Base-by-base conservation (phyloP, 108 stramenopile genomes). In the Schizochytrium sp. region DNA sequence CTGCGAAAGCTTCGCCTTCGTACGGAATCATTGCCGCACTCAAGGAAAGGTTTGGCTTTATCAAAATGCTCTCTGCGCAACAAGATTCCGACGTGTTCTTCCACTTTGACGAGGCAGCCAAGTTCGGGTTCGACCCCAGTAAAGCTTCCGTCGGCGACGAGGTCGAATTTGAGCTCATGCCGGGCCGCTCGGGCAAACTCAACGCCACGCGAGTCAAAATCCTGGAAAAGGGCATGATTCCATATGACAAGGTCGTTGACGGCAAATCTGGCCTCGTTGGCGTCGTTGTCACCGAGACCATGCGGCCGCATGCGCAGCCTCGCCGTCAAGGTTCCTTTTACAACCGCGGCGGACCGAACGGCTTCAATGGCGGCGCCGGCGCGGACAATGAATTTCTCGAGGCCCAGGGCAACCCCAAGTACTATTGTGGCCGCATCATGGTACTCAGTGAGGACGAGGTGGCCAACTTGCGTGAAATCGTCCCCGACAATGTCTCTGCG, bases 31-130 rank as follows among this genome's bases (percentile, higher is more conserved):
- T 83, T 23, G 51, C 76, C 10, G 45, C 76, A 0, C 51, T 83
- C 45, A 83, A 83, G 76, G 76, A 83, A 18, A 12, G 51, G 14
- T 83, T 83, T 23, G 76, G 76, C 25, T 83, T 83, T 53, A 83
- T 83, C 48, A 47, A 83, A 23, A 53, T 83, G 45, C 48, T 83
- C 48, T 83, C 76, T 12, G 76, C 45, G 51, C 76, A 47, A 45
- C 76, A 83, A 45, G 51, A 53, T 16, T 8, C 76, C 2, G 76
- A 83, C 51, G 76, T 83, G 12, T 83, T 83, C 76, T 83, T 83
- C 51, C 76, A 83, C 51, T 83, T 53, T 28, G 76, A 83, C 23
- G 76, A 83, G 76, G 76, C 51, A 53, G 76, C 76, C 76, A 83
- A 53, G 23, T 53, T 47, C 28, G 76, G 76, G 0, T 83, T 83